Evolutionary conservation across 2,329 filamentous ascomycete species (phyloP).

Genomic region (Hymenoscyphus repandus): DNA sequence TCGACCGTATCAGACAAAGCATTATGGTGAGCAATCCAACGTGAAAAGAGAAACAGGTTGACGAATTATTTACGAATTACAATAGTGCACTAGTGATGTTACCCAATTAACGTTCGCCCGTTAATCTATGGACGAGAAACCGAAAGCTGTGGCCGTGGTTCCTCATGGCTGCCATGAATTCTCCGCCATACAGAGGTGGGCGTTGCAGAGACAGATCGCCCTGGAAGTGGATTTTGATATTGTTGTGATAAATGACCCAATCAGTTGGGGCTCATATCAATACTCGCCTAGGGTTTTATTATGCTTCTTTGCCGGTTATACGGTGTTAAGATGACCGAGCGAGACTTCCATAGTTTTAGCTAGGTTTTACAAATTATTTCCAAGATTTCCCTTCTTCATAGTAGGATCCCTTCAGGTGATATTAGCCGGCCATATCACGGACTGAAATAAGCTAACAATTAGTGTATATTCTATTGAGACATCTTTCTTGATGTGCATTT

Average conservation of each 20-base stretch:
- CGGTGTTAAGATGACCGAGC: no score
- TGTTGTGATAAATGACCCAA: neutral
- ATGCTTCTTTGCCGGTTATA: no score
- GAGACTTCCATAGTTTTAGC: no score
- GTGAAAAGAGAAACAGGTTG: neutral
- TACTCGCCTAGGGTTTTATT: neutral
- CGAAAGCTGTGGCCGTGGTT: neutral
- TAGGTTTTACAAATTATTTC: no score
- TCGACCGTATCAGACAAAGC: neutral
- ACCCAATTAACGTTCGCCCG: neutral
- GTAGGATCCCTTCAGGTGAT: no score
- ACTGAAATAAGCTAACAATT: no score
- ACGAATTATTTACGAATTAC: neutral
- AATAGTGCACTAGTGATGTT: neutral
- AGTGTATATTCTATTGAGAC: no score
- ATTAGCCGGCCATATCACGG: no score
- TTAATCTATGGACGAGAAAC: neutral
- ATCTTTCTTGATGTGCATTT: no score
- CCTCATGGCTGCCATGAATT: neutral
- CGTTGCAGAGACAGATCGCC: neutral
- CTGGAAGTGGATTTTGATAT: neutral
- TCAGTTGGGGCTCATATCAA: neutral
- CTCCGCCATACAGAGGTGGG: neutral
- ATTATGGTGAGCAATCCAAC: neutral
- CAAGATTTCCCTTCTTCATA: no score